A percentile compares a stretch with the other conserved stretches of the same genome.
Conservation (phyloP, 768 basidiomycete species). For the Suillus discolor region DNA sequence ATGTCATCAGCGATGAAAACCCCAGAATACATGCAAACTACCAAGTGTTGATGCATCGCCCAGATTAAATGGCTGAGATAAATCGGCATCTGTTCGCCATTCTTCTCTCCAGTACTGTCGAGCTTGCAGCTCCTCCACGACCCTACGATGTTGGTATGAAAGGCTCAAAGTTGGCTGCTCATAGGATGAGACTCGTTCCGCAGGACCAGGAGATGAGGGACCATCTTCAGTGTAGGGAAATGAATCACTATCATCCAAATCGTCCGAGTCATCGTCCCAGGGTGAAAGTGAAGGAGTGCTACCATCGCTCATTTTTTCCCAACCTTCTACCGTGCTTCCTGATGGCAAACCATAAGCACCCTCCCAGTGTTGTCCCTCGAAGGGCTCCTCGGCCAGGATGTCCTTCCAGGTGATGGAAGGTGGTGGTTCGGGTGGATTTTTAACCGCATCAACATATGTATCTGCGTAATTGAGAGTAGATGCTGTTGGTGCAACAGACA, state of each 20-base stretch:
- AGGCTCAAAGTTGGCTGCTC: conserved; percentile 28
- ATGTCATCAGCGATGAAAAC: neutral
- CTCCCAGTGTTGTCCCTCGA: conserved; percentile 87
- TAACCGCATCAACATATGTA: conserved; percentile 47
- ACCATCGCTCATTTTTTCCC: conserved; percentile 51
- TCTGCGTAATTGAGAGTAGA: conserved; percentile 58
- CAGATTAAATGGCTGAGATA: conserved; percentile 54
- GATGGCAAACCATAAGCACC: conserved; percentile 61
- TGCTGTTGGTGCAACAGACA: conserved; percentile 55
- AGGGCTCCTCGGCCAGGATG: conserved; percentile 82
- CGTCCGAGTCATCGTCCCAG: conserved; percentile 56
- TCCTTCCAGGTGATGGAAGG: conserved; percentile 68
- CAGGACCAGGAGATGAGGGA: conserved; percentile 5
- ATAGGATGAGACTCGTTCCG: conserved; percentile 16
- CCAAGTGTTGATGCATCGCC: conserved; percentile 77
- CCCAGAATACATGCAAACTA: conserved; percentile 24
- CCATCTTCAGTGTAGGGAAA: conserved; percentile 7
- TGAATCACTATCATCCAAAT: conserved; percentile 22
- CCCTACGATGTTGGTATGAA: conserved; percentile 46
- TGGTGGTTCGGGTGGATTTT: conserved; percentile 43
- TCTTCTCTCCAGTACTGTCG: conserved; percentile 77
- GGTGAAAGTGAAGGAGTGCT: conserved; percentile 73
- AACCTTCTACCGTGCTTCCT: conserved; percentile 47
- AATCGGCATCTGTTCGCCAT: conserved; percentile 54
- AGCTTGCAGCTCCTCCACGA: conserved; percentile 62